A percentile compares a stretch with the other conserved stretches of the same genome.
phyloP scores from a whole-genome alignment of 1,284 basidiomycete species.

The Puccinia hordei region DNA sequence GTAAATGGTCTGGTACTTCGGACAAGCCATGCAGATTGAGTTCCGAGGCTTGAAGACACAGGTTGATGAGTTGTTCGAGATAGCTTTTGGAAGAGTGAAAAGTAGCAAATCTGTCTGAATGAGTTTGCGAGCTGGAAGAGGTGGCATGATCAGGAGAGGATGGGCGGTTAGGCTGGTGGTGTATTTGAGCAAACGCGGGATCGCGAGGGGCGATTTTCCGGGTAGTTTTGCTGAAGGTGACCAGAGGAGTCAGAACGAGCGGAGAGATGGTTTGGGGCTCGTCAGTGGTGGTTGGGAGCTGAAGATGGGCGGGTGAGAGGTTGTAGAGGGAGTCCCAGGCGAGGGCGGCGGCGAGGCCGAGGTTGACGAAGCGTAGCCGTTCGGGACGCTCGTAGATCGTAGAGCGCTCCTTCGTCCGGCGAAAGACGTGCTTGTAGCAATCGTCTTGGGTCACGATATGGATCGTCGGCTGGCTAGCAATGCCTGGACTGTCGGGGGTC shows the following conservation, averaged over 20 bases:
- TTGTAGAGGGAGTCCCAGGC: slow-evolving; percentile 21
- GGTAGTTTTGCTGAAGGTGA: slow-evolving; percentile 17
- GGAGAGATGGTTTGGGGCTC: neutral
- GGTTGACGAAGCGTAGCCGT: slow-evolving; percentile 32
- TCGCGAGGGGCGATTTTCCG: slow-evolving; percentile 10
- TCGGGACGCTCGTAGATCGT: slow-evolving; percentile 34
- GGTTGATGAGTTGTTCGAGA: slow-evolving; percentile 25
- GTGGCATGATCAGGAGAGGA: neutral
- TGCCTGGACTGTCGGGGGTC: neutral
- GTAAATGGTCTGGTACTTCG: slow-evolving; percentile 32
- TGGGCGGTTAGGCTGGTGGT: slow-evolving; percentile 14
- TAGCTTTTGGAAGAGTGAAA: slow-evolving; percentile 1
- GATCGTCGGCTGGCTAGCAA: neutral
- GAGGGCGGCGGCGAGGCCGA: slow-evolving; percentile 31
- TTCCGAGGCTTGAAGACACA: slow-evolving; percentile 28
- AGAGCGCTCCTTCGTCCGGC: neutral
- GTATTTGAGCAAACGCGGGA: slow-evolving; percentile 8
- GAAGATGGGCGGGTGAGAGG: neutral
- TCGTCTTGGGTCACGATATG: slow-evolving; percentile 41
- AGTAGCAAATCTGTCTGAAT: neutral
- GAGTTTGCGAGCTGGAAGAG: slow-evolving; percentile 11
- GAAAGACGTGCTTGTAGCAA: slow-evolving; percentile 31
- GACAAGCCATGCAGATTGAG: slow-evolving; percentile 32
- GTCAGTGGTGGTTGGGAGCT: neutral
- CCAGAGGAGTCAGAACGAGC: slow-evolving; percentile 5